phyloP scores from a whole-genome alignment of 306 rosid genomes.

The Prunus davidiana region DNA sequence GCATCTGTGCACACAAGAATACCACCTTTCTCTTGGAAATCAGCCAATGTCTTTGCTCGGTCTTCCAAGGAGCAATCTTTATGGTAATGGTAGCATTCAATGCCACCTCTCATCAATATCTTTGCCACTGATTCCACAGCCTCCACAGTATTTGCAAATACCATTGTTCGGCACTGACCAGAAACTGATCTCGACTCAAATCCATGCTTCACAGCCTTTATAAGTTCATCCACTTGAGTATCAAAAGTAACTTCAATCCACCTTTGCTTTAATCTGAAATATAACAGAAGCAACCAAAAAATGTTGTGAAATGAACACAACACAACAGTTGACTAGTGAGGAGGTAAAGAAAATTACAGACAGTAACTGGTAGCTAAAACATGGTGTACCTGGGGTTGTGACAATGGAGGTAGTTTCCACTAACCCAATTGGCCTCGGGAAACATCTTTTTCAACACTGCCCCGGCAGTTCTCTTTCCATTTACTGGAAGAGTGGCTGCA shows the following conservation, averaged over 20 bases:
- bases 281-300: slow-evolving; percentile 3
- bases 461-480: slow-evolving; percentile 97
- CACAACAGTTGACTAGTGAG: slow-evolving; percentile 18
- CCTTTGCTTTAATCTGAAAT: slow-evolving; percentile 74
- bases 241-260: slow-evolving; percentile 83
- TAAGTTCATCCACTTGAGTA: slow-evolving; percentile 81
- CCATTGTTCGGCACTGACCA: slow-evolving; percentile 67
- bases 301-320: background rate
- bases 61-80: slow-evolving; percentile 84
- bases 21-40: slow-evolving; percentile 81
- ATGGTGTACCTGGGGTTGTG: slow-evolving; percentile 80
- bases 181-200: slow-evolving; percentile 39
- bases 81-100: slow-evolving; percentile 75
- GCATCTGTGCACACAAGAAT: slow-evolving; percentile 96
- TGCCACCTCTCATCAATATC: slow-evolving; percentile 55
- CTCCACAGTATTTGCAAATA: slow-evolving; percentile 89
- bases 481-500: slow-evolving; percentile 95
- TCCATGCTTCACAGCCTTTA: slow-evolving; percentile 63
- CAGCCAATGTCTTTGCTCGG: slow-evolving; percentile 65
- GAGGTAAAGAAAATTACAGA: background rate
- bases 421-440: slow-evolving; percentile 85
- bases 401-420: slow-evolving; percentile 87
- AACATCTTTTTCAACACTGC: slow-evolving; percentile 71
- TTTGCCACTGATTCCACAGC: slow-evolving; percentile 86
- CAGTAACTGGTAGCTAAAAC: slow-evolving; percentile 5